Base-by-base conservation (phyloP, 2,329 filamentous ascomycete species). In the Epichloe amarillans region DNA sequence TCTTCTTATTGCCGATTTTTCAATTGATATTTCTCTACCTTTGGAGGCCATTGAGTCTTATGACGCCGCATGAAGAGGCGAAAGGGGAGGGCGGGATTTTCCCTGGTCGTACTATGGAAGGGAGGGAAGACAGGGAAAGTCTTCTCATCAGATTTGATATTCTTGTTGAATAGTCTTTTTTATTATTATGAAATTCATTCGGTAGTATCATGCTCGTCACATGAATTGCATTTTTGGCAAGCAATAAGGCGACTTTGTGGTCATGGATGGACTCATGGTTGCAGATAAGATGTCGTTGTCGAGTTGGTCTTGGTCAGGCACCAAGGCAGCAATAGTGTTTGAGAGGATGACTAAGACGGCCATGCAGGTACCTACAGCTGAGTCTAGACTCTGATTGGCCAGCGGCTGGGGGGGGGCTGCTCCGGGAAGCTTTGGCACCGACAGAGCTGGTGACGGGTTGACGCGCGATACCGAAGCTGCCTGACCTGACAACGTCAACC, bases 401-500 rank as follows among this genome's bases (percentile, higher is more conserved):
- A 11, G 30, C 8, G 10, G 30, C 4, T 26, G 23, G 23, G 8
- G 26, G 19, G 19, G 19, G 3, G 19, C 1, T 3, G 19, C 19
- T 35, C 37, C 19, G 21, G 17, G 14, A 43, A 36, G 30, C 21
- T 23, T 43, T 41, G 21, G 38, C 38, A 26, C 35, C 21, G 35
- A 23, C 15, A 14, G 35, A 35, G 46, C 35, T 59, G 61, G 65
- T 69, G 67, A 70, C 17, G 17, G 17, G 17, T 17, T 17, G 17
- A 17, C 68, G 66, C 68, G 66, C 68, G 68, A 66, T 62, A 62
- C 59, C 57, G 61, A 62, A 71, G 69, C 67, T 71, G 69, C 69
- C 69, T 70, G 68, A 66, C 64, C 61, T 52, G 41, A 33, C 43
- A 44, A 44, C 47, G 35, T 52, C 45, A 14, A 21, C 30, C 8